Evolutionary conservation across 495 filamentous ascomycete species (phyloP).

Genomic region (Penicillium paradoxum): DNA sequence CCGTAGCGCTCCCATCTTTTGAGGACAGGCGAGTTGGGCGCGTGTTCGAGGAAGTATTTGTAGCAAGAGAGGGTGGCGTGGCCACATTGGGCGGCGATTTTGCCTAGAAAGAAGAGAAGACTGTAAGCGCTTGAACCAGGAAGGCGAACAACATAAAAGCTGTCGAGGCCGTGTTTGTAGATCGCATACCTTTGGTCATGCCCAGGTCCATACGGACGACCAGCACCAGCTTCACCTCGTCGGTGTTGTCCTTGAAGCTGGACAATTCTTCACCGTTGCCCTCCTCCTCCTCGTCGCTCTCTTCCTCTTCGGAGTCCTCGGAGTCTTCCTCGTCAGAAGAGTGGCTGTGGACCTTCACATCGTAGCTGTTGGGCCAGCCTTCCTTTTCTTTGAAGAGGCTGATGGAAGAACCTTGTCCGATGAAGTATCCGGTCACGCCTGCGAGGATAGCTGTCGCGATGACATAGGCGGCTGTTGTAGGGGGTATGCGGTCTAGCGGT

Average conservation of each 20-base stretch:
- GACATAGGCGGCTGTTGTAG: constrained; percentile 48
- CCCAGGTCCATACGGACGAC: constrained; percentile 90
- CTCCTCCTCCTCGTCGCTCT: constrained; percentile 35
- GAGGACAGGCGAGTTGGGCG: constrained; percentile 60
- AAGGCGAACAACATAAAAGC: neutral
- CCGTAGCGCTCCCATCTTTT: constrained; percentile 77
- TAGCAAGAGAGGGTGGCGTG: constrained; percentile 97
- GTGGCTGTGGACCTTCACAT: constrained; percentile 44
- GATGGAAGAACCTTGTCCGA: constrained; percentile 48
- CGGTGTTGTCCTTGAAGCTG: constrained; percentile 48
- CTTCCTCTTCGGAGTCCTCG: constrained; percentile 26
- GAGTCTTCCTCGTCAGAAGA: constrained; percentile 42
- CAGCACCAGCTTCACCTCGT: constrained; percentile 92
- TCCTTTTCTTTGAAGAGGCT: constrained; percentile 44
- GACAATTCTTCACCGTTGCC: constrained; percentile 40
- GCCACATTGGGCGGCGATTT: constrained; percentile 94
- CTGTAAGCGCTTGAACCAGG: neutral
- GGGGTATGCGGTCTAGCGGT: constrained; percentile 33
- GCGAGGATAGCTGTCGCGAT: constrained; percentile 62
- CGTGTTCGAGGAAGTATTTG: constrained; percentile 64
- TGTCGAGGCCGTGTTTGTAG: neutral
- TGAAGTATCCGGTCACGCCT: constrained; percentile 62
- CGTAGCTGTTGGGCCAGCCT: constrained; percentile 49
- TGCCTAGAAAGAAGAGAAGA: constrained; percentile 52
- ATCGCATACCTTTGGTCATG: constrained; percentile 81